Percentiles rank a stretch among this genome's conserved stretches.
Conservation (phyloP, 257 asterid genomes). For the Jacaranda mimosifolia region DNA sequence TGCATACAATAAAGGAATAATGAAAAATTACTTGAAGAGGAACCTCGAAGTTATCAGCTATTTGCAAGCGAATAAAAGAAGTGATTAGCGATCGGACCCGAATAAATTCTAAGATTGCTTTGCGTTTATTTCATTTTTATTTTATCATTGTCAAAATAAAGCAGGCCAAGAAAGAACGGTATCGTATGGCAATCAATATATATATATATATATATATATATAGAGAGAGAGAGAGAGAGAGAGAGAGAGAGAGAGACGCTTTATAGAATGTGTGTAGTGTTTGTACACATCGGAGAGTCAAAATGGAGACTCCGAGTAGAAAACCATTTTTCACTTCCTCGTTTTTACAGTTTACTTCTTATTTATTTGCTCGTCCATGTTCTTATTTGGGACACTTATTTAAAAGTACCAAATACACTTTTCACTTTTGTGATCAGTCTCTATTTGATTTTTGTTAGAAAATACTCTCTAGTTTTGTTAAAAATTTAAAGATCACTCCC, state of each 20-base stretch:
- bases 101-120: conserved; percentile 16
- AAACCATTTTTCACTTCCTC: background rate
- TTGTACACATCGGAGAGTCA: conserved; percentile 40
- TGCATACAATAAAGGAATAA: background rate
- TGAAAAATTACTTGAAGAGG: conserved; percentile 37
- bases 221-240: too few species aligned
- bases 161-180: conserved; percentile 38
- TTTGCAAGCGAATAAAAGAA: conserved; percentile 6
- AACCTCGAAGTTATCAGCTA: conserved; percentile 49
- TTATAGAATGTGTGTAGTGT: background rate
- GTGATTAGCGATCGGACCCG: conserved; percentile 46
- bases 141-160: conserved; percentile 29
- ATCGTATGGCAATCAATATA: background rate
- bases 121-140: conserved; percentile 24
- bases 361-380: too few species aligned
- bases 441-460: too few species aligned
- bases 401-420: too few species aligned
- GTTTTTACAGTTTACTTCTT: too few species aligned
- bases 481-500: too few species aligned
- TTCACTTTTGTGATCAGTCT: too few species aligned
- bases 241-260: too few species aligned
- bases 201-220: too few species aligned
- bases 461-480: too few species aligned
- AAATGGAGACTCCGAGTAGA: conserved; percentile 33
- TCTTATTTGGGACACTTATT: too few species aligned